These are phyloP conservation scores for Syzygium aromaticum DNA, from an alignment of 345 rosid species.

Conservation along the genomic window DNA sequence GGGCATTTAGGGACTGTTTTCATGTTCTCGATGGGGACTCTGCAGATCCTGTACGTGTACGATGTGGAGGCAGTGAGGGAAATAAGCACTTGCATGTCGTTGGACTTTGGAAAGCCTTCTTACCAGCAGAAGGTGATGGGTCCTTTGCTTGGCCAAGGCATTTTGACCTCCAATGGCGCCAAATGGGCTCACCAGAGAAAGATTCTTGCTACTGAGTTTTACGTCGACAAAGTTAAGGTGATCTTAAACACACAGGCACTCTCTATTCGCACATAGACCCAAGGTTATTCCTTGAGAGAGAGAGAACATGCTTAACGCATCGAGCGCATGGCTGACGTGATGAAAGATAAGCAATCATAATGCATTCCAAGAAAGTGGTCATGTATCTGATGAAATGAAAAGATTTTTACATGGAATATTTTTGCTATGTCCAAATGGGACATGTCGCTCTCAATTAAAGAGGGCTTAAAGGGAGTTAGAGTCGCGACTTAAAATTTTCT, in stretches of 20 bases:
- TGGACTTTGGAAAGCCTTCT: conserved; percentile 23
- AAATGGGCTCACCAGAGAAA: conserved; percentile 26
- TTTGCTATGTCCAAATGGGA: too few species aligned
- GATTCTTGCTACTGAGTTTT: conserved; percentile 20
- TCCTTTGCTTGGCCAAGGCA: conserved; percentile 22
- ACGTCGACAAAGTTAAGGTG: conserved; percentile 17
- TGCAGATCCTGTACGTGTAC: conserved; percentile 6
- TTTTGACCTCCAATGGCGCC: conserved; percentile 15
- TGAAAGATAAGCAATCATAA: not conserved
- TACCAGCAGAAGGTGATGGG: conserved; percentile 7
- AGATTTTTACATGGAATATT: too few species aligned
- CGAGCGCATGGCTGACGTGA: not conserved
- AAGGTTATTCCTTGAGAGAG: too few species aligned
- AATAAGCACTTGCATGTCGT: conserved; percentile 11
- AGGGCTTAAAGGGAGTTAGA: too few species aligned
- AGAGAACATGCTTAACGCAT: too few species aligned
- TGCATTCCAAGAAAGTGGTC: not conserved
- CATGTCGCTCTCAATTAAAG: too few species aligned
- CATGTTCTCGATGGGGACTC: conserved; percentile 4
- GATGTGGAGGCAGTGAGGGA: conserved; percentile 17
- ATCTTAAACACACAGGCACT: not conserved
- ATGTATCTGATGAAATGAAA: not conserved
- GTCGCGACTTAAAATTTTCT: too few species aligned
- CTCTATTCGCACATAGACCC: not conserved
- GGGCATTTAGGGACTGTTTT: not conserved